Conservation (phyloP, 768 basidiomycete species). For the Boletus barrowsii region DNA sequence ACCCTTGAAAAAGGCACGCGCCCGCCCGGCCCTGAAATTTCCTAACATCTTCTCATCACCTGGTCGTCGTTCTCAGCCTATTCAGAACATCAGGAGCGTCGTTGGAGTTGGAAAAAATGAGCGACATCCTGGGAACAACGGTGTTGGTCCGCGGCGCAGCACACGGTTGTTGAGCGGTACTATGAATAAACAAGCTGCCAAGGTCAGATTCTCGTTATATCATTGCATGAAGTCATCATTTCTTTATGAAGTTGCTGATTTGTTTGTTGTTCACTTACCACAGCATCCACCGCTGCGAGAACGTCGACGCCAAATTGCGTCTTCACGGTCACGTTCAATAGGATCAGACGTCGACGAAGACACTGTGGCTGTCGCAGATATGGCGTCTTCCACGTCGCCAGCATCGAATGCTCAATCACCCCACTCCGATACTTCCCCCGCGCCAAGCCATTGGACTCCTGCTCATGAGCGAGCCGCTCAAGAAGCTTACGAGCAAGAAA, state of each 20-base stretch:
- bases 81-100: slow-evolving; percentile 59
- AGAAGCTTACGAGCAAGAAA: slow-evolving; percentile 64
- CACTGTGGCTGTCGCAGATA: slow-evolving; percentile 41
- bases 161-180: slow-evolving; percentile 64
- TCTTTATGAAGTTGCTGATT: slow-evolving; percentile 5
- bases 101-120: slow-evolving; percentile 51
- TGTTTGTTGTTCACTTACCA: slow-evolving; percentile 10
- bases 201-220: slow-evolving; percentile 41
- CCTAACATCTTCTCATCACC: slow-evolving; percentile 86
- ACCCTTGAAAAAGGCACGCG: slow-evolving; percentile 86
- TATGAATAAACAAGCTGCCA: slow-evolving; percentile 49
- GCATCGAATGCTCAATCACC: slow-evolving; percentile 57
- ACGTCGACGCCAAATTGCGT: slow-evolving; percentile 53
- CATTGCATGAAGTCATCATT: background rate
- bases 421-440: slow-evolving; percentile 60
- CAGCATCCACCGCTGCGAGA: slow-evolving; percentile 45
- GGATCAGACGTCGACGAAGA: slow-evolving; percentile 78
- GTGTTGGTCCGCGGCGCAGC: slow-evolving; percentile 63
- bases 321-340: slow-evolving; percentile 55
- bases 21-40: slow-evolving; percentile 83
- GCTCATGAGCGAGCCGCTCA: slow-evolving; percentile 70
- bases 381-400: slow-evolving; percentile 59
- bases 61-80: slow-evolving; percentile 74
- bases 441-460: slow-evolving; percentile 59
- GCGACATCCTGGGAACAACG: slow-evolving; percentile 40